phyloP scores from a whole-genome alignment of 768 basidiomycete species.

The Gymnopilus dilepis region DNA sequence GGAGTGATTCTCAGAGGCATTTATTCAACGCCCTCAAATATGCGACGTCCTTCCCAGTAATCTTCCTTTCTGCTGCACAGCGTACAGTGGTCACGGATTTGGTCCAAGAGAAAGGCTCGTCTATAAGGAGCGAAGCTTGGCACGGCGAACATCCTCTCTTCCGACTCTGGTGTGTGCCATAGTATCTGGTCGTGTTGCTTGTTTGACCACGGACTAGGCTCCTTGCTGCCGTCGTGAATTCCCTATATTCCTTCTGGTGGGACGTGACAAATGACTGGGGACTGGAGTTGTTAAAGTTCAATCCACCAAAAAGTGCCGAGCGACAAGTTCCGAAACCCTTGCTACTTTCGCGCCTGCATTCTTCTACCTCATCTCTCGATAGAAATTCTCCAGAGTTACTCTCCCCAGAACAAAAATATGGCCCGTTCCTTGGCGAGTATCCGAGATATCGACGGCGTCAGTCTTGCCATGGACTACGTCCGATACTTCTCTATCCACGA shows the following conservation, averaged over 20 bases:
- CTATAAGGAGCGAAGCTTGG: slow-evolving; percentile 57
- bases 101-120: slow-evolving; percentile 50
- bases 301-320: slow-evolving; percentile 32
- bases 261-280: slow-evolving; percentile 99
- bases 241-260: slow-evolving; percentile 98
- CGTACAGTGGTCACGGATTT: slow-evolving; percentile 69
- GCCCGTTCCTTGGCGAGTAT: slow-evolving; percentile 25
- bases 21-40: slow-evolving; percentile 95
- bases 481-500: slow-evolving; percentile 78
- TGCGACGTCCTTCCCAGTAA: slow-evolving; percentile 95
- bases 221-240: slow-evolving; percentile 84
- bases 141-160: slow-evolving; percentile 81
- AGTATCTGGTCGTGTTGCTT: background rate
- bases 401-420: slow-evolving; percentile 26
- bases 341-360: slow-evolving; percentile 52
- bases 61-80: slow-evolving; percentile 92
- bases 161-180: slow-evolving; percentile 72
- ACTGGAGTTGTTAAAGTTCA: slow-evolving; percentile 66
- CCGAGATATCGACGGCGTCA: slow-evolving; percentile 31
- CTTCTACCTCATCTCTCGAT: slow-evolving; percentile 35
- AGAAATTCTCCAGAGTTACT: slow-evolving; percentile 25
- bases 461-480: slow-evolving; percentile 76
- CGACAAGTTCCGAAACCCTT: slow-evolving; percentile 47
- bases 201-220: slow-evolving; percentile 56
- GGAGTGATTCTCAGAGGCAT: slow-evolving; percentile 71